Conservation (phyloP, 1,284 basidiomycete genomes). For the Coniferiporia weirii region DNA sequence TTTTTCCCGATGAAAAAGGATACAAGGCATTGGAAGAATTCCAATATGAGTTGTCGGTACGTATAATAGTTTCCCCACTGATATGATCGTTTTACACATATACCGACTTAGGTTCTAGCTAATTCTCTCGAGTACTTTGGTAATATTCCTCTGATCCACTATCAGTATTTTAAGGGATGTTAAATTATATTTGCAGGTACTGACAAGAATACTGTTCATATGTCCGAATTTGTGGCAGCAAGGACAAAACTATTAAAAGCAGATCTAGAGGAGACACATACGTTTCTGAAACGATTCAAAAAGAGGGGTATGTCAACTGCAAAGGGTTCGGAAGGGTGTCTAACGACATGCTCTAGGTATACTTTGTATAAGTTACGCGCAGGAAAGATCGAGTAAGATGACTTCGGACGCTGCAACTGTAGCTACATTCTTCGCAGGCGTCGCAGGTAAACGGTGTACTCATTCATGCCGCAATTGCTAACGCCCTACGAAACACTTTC, state of each 20-base stretch:
- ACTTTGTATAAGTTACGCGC: constrained; percentile 13
- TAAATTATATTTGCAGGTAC: background rate
- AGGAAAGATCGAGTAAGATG: constrained; percentile 14
- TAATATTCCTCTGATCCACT: background rate
- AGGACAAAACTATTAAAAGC: background rate
- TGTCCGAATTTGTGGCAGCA: background rate
- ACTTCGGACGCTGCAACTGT: constrained; percentile 11
- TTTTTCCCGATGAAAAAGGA: too few relatives aligned
- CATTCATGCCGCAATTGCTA: background rate
- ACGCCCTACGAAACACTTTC: background rate
- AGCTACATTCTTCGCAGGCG: constrained; percentile 16
- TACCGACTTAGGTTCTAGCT: constrained; percentile 1
- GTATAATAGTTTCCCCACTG: too few relatives aligned
- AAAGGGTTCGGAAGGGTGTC: background rate
- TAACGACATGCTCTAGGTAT: constrained; percentile 1
- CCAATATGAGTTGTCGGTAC: too few relatives aligned
- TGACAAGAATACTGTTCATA: background rate
- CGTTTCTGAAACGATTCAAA: too few relatives aligned
- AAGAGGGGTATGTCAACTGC: background rate
- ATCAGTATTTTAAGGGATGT: background rate
- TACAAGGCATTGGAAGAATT: too few relatives aligned
- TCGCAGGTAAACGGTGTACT: background rate
- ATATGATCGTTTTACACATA: background rate
- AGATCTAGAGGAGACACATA: background rate
- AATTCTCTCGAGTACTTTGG: constrained; percentile 8